These are phyloP conservation scores for Pseudogymnoascus sp. DNA, from an alignment of 2,329 filamentous ascomycete genomes.

Conservation along the genomic window DNA sequence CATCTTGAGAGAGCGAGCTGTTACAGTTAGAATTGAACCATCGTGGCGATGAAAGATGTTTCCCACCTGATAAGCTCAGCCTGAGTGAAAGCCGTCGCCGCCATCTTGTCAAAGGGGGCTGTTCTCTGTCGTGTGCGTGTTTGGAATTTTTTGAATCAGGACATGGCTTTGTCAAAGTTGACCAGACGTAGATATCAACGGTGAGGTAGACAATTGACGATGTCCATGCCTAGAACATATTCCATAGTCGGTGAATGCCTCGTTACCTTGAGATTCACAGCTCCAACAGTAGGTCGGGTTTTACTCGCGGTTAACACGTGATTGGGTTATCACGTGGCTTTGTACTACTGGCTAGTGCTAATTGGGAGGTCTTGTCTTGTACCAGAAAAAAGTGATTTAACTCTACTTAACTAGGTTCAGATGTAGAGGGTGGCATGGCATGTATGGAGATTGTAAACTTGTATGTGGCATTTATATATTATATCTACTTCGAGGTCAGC, in stretches of 20 bases:
- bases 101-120: conserved; percentile 17
- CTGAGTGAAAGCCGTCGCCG: conserved; percentile 22
- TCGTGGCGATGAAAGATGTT: neutral
- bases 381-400: neutral
- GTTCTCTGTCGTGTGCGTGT: neutral
- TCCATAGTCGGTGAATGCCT: neutral
- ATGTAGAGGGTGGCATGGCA: neutral
- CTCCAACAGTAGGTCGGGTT: neutral
- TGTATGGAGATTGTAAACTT: neutral
- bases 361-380: neutral
- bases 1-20: conserved; percentile 42
- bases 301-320: neutral
- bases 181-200: neutral
- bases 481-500: neutral
- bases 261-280: neutral
- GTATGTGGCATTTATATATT: neutral
- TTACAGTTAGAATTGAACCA: neutral
- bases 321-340: neutral
- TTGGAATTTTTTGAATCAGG: neutral
- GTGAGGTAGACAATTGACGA: neutral
- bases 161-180: neutral
- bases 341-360: neutral
- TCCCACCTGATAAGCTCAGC: conserved; percentile 27
- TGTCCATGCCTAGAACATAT: neutral
- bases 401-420: neutral